Percentiles rank a stretch among this genome's conserved stretches.
Evolutionary conservation across 2,329 filamentous ascomycete species (phyloP).

Genomic region (Ophiostoma ulmi): DNA sequence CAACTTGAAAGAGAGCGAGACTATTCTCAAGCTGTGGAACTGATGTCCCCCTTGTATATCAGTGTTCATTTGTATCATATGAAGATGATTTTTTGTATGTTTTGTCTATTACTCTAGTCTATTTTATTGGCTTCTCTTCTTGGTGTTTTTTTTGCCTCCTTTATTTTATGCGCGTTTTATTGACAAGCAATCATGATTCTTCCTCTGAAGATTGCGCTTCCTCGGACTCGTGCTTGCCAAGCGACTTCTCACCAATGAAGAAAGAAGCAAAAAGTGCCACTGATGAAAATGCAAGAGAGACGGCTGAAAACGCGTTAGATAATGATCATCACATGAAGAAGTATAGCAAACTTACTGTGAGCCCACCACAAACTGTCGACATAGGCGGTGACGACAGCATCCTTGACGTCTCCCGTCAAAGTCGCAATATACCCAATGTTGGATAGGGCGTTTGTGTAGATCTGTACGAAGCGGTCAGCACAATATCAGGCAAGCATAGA

Average conservation of each 20-base stretch:
- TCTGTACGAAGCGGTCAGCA: conserved; percentile 8
- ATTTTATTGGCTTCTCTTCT: not conserved
- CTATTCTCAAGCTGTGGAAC: not conserved
- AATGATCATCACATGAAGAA: not conserved
- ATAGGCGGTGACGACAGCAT: conserved; percentile 26
- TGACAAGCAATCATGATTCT: not conserved
- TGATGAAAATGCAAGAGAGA: conserved; percentile 26
- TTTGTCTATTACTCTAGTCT: not conserved
- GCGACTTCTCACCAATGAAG: conserved; percentile 25
- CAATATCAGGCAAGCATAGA: not conserved
- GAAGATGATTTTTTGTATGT: no score
- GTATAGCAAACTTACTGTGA: conserved; percentile 22
- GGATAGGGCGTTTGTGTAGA: conserved; percentile 23
- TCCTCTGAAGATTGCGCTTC: not conserved
- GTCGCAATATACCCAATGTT: conserved; percentile 26
- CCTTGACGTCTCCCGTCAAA: conserved; percentile 22
- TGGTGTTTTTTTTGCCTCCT: not conserved
- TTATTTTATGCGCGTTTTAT: not conserved
- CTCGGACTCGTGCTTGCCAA: not conserved
- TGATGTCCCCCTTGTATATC: not conserved
- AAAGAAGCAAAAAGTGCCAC: conserved; percentile 20
- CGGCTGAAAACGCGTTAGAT: conserved; percentile 14
- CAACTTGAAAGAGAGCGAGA: conserved; percentile 10
- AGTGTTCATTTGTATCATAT: not conserved
- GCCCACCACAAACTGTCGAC: conserved; percentile 28